Evolutionary conservation across 2,329 filamentous ascomycete species (phyloP).

Genomic region (Penicillium sp.): DNA sequence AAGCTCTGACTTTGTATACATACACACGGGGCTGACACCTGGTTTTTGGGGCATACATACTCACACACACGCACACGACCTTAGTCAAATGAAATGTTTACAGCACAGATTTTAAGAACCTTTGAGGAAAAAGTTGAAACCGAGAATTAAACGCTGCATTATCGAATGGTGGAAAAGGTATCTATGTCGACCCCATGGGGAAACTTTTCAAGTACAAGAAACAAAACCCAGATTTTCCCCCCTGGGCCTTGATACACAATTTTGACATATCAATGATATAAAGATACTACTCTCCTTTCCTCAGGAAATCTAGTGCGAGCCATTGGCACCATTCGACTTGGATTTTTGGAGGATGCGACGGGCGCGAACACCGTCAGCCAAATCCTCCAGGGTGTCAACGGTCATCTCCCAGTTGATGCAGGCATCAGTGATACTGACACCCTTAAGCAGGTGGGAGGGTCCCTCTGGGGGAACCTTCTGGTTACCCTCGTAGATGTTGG

Average conservation of each 20-base stretch:
- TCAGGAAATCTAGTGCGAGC: constrained; percentile 21
- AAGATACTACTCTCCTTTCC: not conserved
- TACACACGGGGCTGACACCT: not conserved
- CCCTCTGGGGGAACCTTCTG: constrained; percentile 87
- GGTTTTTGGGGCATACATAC: not conserved
- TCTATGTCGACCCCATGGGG: constrained; percentile 14
- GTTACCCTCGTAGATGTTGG: constrained; percentile 89
- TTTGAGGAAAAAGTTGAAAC: not conserved
- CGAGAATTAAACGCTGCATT: constrained; percentile 12
- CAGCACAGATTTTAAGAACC: not conserved
- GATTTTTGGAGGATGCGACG: constrained; percentile 58
- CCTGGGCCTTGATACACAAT: constrained; percentile 1
- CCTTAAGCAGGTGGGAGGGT: constrained; percentile 74
- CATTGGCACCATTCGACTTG: constrained; percentile 32
- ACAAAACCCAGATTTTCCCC: not conserved
- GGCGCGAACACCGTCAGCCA: constrained; percentile 78
- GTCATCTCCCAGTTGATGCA: constrained; percentile 94
- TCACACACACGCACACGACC: not conserved
- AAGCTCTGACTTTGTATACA: constrained; percentile 1
- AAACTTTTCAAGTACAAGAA: not conserved
- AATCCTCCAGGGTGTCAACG: constrained; percentile 75
- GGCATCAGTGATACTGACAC: constrained; percentile 92
- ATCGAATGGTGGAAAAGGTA: constrained; percentile 15
- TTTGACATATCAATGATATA: not conserved
- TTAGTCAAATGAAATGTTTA: not conserved